Percentiles rank a stretch among this genome's conserved stretches.
These are phyloP conservation scores for Coniella lustricola DNA, from an alignment of 2,329 filamentous ascomycete genomes.

Conservation along the genomic window DNA sequence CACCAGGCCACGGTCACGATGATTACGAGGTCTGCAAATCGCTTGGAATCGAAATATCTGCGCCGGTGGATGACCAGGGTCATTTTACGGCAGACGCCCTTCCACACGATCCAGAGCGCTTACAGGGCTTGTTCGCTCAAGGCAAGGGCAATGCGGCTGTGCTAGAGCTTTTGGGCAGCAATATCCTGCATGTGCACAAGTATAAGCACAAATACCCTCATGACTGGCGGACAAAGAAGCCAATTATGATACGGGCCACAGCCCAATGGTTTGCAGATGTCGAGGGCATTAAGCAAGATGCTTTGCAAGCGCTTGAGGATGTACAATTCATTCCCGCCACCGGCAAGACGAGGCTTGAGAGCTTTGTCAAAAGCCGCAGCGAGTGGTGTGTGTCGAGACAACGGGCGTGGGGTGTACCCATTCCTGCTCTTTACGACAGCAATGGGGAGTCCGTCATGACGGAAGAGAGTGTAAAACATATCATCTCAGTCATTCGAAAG, in stretches of 20 bases:
- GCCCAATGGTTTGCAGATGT: constrained; percentile 98
- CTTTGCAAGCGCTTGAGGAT: constrained; percentile 60
- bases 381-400: constrained; percentile 99
- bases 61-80: constrained; percentile 78
- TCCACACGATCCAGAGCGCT: constrained; percentile 56
- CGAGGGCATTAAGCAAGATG: constrained; percentile 67
- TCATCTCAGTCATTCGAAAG: constrained; percentile 69
- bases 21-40: constrained; percentile 78
- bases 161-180: constrained; percentile 57
- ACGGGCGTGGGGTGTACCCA: constrained; percentile 92
- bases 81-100: constrained; percentile 74
- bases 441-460: constrained; percentile 72
- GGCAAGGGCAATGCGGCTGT: constrained; percentile 35
- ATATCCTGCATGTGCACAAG: constrained; percentile 62
- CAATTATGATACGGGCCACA: constrained; percentile 84
- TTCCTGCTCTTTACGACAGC: constrained; percentile 77
- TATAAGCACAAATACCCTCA: constrained; percentile 94
- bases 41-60: constrained; percentile 65
- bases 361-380: constrained; percentile 78
- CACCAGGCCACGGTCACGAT: constrained; percentile 93
- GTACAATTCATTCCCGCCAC: constrained; percentile 74
- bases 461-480: constrained; percentile 71
- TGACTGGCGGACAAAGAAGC: constrained; percentile 93
- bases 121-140: constrained; percentile 63
- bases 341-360: constrained; percentile 68